Base-by-base conservation (phyloP, 805 yeast genomes). In the Metschnikowia baotianmanensis region DNA sequence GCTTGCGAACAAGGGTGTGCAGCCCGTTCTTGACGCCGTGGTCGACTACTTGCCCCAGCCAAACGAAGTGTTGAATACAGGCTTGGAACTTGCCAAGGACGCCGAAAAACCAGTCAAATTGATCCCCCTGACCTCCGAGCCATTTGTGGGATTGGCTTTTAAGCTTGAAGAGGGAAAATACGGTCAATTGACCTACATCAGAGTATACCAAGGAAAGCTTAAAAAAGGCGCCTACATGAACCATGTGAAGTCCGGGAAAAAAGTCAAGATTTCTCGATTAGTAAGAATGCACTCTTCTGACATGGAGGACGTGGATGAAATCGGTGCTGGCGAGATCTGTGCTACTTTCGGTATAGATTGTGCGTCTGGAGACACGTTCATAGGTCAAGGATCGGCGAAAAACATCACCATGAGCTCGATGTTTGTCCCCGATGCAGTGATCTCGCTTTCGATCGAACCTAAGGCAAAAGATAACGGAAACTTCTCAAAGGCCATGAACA, bases 291-390 rank as follows among this genome's bases (percentile, higher is more conserved):
- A 93, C 72, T 88, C 97, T 21, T 87, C 90, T 48, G 99, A 93
- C 62, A 90, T 93, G 98, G 99, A 93, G 72, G 99, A 93, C 61
- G 93, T 88, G 36, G 86, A 82, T 35, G 97, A 90, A 69, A 83
- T 88, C 58, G 93, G 91, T 17, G 91, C 98, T 22, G 99, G 99
- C 63, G 99, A 93, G 71, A 93, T 93, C 56, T 93, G 99, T 72
- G 99, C 99, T 40, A 91, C 98, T 43, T 93, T 93, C 57, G 99
- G 99, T 69, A 86, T 93, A 53, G 99, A 93, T 65, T 93, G 99
- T 76, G 82, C 98, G 9, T 93, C 99, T 11, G 99, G 99, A 59
- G 99, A 93, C 60, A 88, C 98, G 11, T 93, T 93, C 66, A 83
- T 96, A 33, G 96, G 87, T 52, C 96, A 93, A 40, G 61, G 59